These are phyloP conservation scores for Nannizzia gypsea DNA, from an alignment of 2,329 filamentous ascomycete species.

Conservation along the genomic window DNA sequence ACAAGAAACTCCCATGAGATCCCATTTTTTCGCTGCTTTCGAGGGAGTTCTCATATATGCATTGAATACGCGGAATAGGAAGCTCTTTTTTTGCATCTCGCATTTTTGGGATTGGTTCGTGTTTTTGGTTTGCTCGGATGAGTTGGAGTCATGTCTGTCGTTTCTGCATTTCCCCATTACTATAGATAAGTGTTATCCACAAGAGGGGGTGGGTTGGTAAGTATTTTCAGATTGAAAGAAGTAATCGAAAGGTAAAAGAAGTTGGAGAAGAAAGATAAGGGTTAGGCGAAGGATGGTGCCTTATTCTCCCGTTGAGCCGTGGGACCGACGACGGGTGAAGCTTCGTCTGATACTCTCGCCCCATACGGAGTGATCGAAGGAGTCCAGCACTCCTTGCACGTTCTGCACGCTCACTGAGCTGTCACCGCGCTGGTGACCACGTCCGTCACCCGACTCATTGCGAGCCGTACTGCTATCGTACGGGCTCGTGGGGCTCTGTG, in stretches of 20 bases:
- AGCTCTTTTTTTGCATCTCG: background rate
- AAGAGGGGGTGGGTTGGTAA: background rate
- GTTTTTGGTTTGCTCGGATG: background rate
- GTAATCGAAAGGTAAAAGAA: background rate
- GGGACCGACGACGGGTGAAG: slow-evolving; percentile 54
- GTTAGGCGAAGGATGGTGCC: background rate
- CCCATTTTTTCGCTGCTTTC: background rate
- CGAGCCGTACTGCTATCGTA: background rate
- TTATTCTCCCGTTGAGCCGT: background rate
- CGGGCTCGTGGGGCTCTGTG: slow-evolving; percentile 11
- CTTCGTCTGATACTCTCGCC: slow-evolving; percentile 83
- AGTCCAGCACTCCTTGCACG: slow-evolving; percentile 66
- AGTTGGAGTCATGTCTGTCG: slow-evolving; percentile 4
- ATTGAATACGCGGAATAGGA: background rate
- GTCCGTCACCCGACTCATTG: slow-evolving; percentile 11
- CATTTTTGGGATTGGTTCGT: background rate
- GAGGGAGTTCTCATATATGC: background rate
- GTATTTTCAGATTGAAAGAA: background rate
- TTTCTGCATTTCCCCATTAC: background rate
- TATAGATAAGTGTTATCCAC: background rate
- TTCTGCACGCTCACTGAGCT: slow-evolving; percentile 63
- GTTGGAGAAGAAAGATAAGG: background rate
- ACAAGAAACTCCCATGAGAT: background rate
- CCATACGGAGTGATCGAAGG: slow-evolving; percentile 84
- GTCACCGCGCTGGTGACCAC: slow-evolving; percentile 9